Percentiles rank a stretch among this genome's conserved stretches.
These are phyloP conservation scores for Podaxis mareebaensis DNA, from an alignment of 768 basidiomycete species.

Conservation along the genomic window DNA sequence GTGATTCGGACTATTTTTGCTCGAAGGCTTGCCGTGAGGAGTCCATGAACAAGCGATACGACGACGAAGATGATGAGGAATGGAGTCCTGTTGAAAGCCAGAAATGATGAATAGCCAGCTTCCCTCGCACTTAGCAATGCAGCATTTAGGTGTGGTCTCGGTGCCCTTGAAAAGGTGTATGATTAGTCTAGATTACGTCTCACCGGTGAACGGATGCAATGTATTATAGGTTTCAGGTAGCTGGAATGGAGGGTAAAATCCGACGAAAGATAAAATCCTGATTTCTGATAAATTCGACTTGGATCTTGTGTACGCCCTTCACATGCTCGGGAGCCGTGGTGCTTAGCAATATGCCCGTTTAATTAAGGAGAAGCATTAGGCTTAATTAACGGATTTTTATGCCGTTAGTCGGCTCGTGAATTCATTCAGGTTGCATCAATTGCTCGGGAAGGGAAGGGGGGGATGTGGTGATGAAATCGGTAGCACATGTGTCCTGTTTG, in stretches of 20 bases:
- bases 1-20: constrained; percentile 64
- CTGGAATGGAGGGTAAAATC: not conserved
- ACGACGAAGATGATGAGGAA: constrained; percentile 13
- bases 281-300: not conserved
- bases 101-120: not conserved
- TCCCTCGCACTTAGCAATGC: not conserved
- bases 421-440: not conserved
- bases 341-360: not conserved
- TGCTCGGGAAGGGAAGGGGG: not conserved
- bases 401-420: not conserved
- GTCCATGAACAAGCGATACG: constrained; percentile 50
- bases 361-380: constrained; percentile 1
- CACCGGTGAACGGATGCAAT: not conserved
- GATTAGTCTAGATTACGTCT: not conserved
- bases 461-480: not conserved
- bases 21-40: constrained; percentile 57
- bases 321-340: not conserved
- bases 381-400: constrained; percentile 12
- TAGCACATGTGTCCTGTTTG: not conserved
- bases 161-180: not conserved
- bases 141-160: not conserved
- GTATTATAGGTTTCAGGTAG: not conserved
- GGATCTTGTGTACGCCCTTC: not conserved
- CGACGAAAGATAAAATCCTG: not conserved
- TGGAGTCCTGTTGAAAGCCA: constrained; percentile 6